phyloP scores from a whole-genome alignment of 495 filamentous ascomycete genomes.

The Lophium mytilinum region DNA sequence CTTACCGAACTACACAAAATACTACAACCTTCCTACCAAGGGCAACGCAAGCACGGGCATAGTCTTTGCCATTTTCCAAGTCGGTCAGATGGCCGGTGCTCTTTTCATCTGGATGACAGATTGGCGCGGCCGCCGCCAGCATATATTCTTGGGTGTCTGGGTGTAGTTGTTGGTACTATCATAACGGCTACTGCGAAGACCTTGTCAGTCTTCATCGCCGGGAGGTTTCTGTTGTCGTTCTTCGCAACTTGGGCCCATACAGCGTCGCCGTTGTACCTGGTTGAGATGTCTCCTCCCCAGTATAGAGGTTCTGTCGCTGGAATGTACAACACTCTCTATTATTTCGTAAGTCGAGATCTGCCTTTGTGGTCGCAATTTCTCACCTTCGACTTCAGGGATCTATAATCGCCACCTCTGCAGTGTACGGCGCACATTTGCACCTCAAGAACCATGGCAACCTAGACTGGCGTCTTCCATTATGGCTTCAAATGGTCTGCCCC shows the following conservation, averaged over 20 bases:
- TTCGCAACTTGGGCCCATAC: slow-evolving; percentile 12
- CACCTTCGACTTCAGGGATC: slow-evolving; percentile 5
- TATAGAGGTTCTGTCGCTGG: slow-evolving; percentile 24
- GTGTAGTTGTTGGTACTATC: slow-evolving; percentile 14
- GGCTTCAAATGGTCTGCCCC: slow-evolving; percentile 22
- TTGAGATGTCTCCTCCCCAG: slow-evolving; percentile 16
- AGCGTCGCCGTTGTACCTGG: slow-evolving; percentile 13
- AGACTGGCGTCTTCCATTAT: slow-evolving; percentile 21
- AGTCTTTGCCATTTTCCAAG: slow-evolving; percentile 20
- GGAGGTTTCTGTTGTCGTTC: slow-evolving; percentile 16
- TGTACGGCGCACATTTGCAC: slow-evolving; percentile 18
- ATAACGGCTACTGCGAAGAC: slow-evolving; percentile 16
- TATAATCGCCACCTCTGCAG: slow-evolving; percentile 16
- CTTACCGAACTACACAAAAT: slow-evolving; percentile 17
- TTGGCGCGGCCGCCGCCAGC: slow-evolving; percentile 9
- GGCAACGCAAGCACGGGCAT: slow-evolving; percentile 17
- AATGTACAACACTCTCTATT: slow-evolving; percentile 25
- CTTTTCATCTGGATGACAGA: slow-evolving; percentile 21
- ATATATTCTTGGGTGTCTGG: slow-evolving; percentile 18
- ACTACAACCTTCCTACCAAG: slow-evolving; percentile 12
- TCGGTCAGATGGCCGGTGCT: slow-evolving; percentile 19
- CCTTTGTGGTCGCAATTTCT: too few species aligned
- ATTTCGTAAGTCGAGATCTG: slow-evolving; percentile 8
- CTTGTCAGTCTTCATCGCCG: slow-evolving; percentile 17
- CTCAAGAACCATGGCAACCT: slow-evolving; percentile 11